Base-by-base conservation (phyloP, 371 early-diverging fungal genomes). In the Capillidium heterosporum region DNA sequence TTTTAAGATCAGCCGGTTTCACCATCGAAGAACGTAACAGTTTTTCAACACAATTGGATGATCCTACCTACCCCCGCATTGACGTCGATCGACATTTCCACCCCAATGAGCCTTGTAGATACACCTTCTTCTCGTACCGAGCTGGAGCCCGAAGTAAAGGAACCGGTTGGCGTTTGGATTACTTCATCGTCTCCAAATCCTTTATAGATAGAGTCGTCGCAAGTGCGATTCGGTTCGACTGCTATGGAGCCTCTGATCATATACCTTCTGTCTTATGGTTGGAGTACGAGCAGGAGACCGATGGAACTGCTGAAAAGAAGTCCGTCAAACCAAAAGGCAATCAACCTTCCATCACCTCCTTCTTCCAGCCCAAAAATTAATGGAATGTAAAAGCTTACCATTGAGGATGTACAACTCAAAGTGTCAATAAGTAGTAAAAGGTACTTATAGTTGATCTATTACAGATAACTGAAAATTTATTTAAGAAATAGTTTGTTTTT, bases 241-340 rank as follows among this genome's bases (percentile, higher is more conserved):
- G 73, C 42, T 92, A 85, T 66, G 93, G 93, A 3, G 89, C 91
- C 4, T 85, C 87, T 67, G 93, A 92, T 62, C 93, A 92, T 66
- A 81, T 88, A 17, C 91, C 91, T 23, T 59, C 88, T 42, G 76
- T 82, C 21, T 48, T 89, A 28, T 67, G 78, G 26, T 59, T 81
- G 54, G 67, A 73, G 48, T n/a, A n/a, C n/a, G 70, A 24, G 8
- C n/a, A 47, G 10, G n/a, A 19, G n/a, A 19, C 47, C 26, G 23
- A 23, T 17, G 47, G 23, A 17, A 47, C 24, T 17, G 17, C 24
- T 24, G 26, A 4, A 17, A 23, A 19, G 10, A 24, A 47, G 24
- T 10, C 24, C 26, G 47, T 17, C 26, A 47, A 10, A 10, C 47
- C 47, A 10, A 47, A 47, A 47, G 26, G 19, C 23, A 17, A 27